A percentile compares a stretch with the other conserved stretches of the same genome.
Evolutionary conservation across 176 grass and related monocot species (phyloP).

Genomic region (Calamus simplicifolius): DNA sequence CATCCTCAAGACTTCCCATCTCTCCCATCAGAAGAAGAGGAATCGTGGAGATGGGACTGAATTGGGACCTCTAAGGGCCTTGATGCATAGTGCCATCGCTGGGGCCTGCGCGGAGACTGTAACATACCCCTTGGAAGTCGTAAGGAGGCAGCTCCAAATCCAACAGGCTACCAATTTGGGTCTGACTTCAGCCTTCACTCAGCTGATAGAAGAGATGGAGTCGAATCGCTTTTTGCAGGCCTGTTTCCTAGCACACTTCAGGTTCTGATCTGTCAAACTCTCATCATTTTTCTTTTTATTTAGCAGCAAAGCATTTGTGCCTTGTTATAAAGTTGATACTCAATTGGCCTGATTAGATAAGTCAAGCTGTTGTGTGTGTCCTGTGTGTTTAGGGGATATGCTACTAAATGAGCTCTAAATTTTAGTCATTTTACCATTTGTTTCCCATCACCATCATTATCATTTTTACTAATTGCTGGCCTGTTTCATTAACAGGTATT

Average conservation of each 20-base stretch:
- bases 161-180: conserved; percentile 8
- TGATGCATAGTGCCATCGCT: conserved; percentile 12
- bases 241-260: conserved; percentile 24
- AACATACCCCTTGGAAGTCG: conserved; percentile 22
- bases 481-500: conserved; percentile 8
- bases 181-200: conserved; percentile 7
- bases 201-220: conserved; percentile 8
- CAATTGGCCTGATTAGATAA: too few species aligned
- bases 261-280: not conserved
- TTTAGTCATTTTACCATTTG: too few species aligned
- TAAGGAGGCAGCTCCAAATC: conserved; percentile 20
- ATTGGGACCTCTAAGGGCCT: not conserved
- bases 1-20: conserved; percentile 15
- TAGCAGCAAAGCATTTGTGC: not conserved
- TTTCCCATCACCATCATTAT: not conserved
- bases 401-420: too few species aligned
- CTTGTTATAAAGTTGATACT: too few species aligned
- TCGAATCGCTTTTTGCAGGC: conserved; percentile 15
- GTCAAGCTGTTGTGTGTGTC: too few species aligned
- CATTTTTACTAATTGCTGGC: not conserved
- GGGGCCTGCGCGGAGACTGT: conserved; percentile 15
- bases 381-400: too few species aligned
- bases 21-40: conserved; percentile 1
- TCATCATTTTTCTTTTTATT: not conserved
- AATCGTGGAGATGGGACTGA: not conserved